These are phyloP conservation scores for Volvox reticuliferus DNA, from an alignment of 139 green algal species.

Conservation along the genomic window DNA sequence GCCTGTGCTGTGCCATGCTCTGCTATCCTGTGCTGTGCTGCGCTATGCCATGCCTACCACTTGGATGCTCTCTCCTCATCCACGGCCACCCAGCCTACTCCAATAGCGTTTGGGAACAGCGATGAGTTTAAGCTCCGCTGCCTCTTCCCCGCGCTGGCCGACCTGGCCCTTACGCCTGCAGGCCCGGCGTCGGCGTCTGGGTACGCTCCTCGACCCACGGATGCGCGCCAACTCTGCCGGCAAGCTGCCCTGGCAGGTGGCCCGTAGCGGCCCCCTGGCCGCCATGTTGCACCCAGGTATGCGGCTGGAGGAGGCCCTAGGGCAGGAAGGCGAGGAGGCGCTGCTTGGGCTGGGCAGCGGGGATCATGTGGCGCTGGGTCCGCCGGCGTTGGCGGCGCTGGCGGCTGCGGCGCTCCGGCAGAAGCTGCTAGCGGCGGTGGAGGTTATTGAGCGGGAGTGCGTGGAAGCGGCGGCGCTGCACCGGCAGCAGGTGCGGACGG, in stretches of 20 bases:
- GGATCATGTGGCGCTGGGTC: constrained; percentile 1
- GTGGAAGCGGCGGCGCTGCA: constrained; percentile 8
- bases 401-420: constrained; percentile 25
- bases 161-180: background rate
- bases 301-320: background rate
- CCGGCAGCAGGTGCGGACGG: background rate
- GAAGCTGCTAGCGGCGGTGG: constrained; percentile 6
- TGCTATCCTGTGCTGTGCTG: background rate
- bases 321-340: background rate
- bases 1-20: background rate
- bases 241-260: constrained; percentile 22
- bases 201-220: constrained; percentile 22
- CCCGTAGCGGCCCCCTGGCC: background rate
- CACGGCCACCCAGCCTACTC: no score
- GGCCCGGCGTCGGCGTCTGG: background rate
- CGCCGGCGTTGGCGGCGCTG: constrained; percentile 15
- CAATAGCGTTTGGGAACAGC: no score
- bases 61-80: no score
- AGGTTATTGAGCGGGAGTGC: constrained; percentile 15
- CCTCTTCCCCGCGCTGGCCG: background rate
- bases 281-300: background rate
- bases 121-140: no score
- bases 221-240: background rate
- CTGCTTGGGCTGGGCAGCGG: background rate
- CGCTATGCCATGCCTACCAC: no score